Conservation (phyloP, 257 asterid species). For the Solanum tarijense region DNA sequence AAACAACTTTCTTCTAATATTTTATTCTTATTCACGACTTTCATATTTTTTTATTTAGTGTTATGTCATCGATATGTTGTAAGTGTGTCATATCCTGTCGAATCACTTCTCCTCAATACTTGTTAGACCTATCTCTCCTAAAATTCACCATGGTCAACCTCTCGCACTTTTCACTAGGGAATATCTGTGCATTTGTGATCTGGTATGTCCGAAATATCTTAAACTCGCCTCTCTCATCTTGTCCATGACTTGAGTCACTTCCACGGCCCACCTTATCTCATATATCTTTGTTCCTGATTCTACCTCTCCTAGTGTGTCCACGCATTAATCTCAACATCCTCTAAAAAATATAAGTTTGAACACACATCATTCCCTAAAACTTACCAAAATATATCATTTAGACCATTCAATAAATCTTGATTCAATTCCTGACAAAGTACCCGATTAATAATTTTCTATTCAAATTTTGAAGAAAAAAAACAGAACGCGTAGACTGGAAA, state of each 20-base stretch:
- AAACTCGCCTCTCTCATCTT: neutral
- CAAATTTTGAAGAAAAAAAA: neutral
- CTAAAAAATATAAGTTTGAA: neutral
- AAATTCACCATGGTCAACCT: no score
- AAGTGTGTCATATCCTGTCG: no score
- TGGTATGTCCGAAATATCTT: neutral
- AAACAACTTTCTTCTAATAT: neutral
- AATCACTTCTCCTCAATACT: neutral
- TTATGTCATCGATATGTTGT: neutral
- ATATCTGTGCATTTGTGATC: neutral
- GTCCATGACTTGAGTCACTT: neutral
- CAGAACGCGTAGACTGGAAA: neutral
- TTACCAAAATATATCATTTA: neutral
- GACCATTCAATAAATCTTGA: neutral
- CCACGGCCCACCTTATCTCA: neutral
- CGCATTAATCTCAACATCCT: neutral
- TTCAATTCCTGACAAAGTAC: neutral
- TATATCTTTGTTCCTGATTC: neutral
- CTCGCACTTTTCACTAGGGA: neutral
- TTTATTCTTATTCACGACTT: neutral
- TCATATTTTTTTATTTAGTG: neutral
- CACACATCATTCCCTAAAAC: fast-evolving
- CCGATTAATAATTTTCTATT: fast-evolving
- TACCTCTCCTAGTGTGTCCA: fast-evolving
- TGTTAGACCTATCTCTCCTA: neutral